Evolutionary conservation across 2,329 filamentous ascomycete species (phyloP).

Genomic region (Penicillium frequentans): DNA sequence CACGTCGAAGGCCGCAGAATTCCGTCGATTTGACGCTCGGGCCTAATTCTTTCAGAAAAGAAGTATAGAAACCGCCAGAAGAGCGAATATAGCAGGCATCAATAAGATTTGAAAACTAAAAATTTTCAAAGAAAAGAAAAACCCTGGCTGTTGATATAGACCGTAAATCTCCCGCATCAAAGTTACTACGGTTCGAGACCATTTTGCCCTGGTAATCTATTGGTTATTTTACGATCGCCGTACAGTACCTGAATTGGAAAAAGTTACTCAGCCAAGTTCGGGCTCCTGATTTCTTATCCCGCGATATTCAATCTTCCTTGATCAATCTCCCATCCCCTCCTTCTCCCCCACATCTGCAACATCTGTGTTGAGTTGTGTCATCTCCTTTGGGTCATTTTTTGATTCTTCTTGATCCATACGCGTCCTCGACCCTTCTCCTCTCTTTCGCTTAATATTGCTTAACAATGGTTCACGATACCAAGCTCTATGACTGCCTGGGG

Average conservation of each 20-base stretch:
- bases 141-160: not conserved
- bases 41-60: conserved; percentile 15
- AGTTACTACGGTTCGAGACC: not conserved
- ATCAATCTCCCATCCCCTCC: conserved; percentile 10
- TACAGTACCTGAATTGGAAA: conserved; percentile 20
- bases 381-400: conserved; percentile 2
- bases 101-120: not conserved
- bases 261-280: conserved; percentile 25
- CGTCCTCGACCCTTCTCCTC: conserved; percentile 9
- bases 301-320: conserved; percentile 13
- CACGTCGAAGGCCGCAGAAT: conserved; percentile 35
- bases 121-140: not conserved
- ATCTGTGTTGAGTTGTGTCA: not conserved
- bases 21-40: conserved; percentile 27
- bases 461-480: conserved; percentile 54
- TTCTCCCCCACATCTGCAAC: conserved; percentile 11
- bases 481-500: conserved; percentile 50
- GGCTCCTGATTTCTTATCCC: conserved; percentile 19
- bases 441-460: conserved; percentile 20
- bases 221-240: conserved; percentile 10
- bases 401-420: conserved; percentile 13
- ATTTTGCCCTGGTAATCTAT: conserved; percentile 4
- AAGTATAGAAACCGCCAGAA: conserved; percentile 18
- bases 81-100: not conserved
- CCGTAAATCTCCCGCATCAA: not conserved